These are phyloP conservation scores for Parachaetomium inaequale DNA, from an alignment of 495 filamentous ascomycete species.

Conservation along the genomic window DNA sequence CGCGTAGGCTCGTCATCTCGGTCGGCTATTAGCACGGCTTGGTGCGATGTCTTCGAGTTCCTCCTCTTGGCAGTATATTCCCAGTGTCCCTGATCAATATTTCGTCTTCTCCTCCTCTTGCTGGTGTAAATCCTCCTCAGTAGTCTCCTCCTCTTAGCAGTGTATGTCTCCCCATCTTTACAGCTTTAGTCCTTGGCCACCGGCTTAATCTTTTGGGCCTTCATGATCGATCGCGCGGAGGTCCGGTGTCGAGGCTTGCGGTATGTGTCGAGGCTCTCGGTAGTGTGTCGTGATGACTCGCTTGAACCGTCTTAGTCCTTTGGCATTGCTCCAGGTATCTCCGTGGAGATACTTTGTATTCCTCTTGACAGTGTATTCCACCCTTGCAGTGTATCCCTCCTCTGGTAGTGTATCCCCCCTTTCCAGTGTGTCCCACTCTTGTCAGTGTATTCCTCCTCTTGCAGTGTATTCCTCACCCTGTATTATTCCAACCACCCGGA, in stretches of 20 bases:
- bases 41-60: background rate
- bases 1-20: no score
- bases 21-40: no score
- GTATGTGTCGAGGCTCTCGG: no score
- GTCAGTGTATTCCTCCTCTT: background rate
- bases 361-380: background rate
- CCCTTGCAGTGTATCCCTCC: no score
- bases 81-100: no score
- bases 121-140: background rate
- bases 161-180: background rate
- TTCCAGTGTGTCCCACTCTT: background rate
- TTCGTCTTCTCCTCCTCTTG: background rate
- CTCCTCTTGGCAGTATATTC: background rate
- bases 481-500: no score
- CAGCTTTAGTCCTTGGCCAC: no score
- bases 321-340: background rate
- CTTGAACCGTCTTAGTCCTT: no score
- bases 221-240: no score
- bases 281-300: no score
- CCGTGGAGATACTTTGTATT: background rate
- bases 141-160: background rate
- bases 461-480: background rate
- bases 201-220: no score
- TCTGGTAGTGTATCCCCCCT: background rate
- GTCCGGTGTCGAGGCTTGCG: no score